These are phyloP conservation scores for Fistulifera pelliculosa DNA, from an alignment of 108 stramenopile genomes.

Conservation along the genomic window DNA sequence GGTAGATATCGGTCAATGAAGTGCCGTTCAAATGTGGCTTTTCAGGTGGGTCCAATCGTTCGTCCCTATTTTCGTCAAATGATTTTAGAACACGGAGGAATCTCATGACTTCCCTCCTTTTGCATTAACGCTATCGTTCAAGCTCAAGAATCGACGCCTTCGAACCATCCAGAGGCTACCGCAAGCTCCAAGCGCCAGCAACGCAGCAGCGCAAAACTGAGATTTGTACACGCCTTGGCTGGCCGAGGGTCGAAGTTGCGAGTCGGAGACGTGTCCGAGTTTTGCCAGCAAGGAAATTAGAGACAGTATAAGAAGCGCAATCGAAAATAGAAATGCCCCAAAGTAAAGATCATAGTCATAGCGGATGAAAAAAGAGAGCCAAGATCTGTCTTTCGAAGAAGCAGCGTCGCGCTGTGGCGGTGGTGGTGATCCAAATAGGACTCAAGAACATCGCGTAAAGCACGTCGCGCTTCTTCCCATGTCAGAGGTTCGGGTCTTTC, in stretches of 20 bases:
- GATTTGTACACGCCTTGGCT: slow-evolving; percentile 10
- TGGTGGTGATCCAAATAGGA: slow-evolving; percentile 15
- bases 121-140: slow-evolving; percentile 25
- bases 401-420: background rate
- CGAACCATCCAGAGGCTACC: slow-evolving; percentile 25
- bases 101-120: slow-evolving; percentile 27
- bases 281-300: slow-evolving; percentile 3
- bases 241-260: background rate
- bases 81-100: slow-evolving; percentile 26
- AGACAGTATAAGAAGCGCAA: slow-evolving; percentile 25
- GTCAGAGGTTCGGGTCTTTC: slow-evolving; percentile 10
- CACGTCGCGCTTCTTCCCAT: slow-evolving; percentile 34
- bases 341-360: slow-evolving; percentile 30
- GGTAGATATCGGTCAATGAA: slow-evolving; percentile 55
- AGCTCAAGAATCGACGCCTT: slow-evolving; percentile 17
- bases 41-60: background rate
- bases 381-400: background rate
- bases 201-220: slow-evolving; percentile 22
- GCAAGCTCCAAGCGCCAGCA: slow-evolving; percentile 18
- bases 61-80: slow-evolving; percentile 1
- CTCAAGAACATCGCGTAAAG: slow-evolving; percentile 19
- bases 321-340: slow-evolving; percentile 22
- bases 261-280: slow-evolving; percentile 1
- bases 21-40: slow-evolving; percentile 17
- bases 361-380: slow-evolving; percentile 10